A percentile compares a stretch with the other conserved stretches of the same genome.
Conservation (phyloP, 139 green algal genomes). For the Chlamydomonas schloesseri region DNA sequence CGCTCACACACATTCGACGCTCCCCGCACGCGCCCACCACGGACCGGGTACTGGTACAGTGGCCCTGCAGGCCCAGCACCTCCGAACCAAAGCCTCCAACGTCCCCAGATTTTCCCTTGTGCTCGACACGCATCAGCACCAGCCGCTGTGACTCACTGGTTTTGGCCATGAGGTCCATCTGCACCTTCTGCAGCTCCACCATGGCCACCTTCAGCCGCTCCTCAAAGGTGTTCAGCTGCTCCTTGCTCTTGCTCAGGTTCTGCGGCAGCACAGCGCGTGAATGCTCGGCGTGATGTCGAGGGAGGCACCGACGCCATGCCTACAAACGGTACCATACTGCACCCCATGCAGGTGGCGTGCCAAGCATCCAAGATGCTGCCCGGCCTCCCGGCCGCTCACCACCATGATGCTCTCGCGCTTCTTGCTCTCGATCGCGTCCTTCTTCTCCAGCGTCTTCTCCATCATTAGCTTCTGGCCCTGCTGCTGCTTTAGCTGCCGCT, state of each 20-base stretch:
- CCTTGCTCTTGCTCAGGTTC: slow-evolving; percentile 77
- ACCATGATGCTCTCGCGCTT: slow-evolving; percentile 88
- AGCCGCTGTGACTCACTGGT: slow-evolving; percentile 54
- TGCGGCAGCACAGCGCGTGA: no score
- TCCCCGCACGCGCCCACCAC: no score
- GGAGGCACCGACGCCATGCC: not conserved
- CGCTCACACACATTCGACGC: no score
- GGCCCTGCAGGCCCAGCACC: no score
- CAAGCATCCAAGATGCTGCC: not conserved
- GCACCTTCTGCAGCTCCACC: slow-evolving; percentile 59
- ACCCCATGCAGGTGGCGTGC: no score
- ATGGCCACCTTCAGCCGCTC: slow-evolving; percentile 50
- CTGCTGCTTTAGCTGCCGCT: slow-evolving; percentile 84
- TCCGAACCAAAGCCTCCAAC: no score
- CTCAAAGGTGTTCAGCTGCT: slow-evolving; percentile 66
- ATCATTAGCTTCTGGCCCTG: slow-evolving; percentile 72
- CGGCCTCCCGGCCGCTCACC: slow-evolving; percentile 10
- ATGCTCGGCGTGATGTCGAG: no score
- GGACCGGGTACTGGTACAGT: no score
- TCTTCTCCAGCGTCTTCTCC: slow-evolving; percentile 79
- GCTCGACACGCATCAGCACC: no score
- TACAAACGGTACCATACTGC: no score
- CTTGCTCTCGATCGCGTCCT: slow-evolving; percentile 72
- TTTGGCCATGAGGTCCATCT: slow-evolving; percentile 67
- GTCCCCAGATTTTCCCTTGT: no score